Percentiles rank a stretch among this genome's conserved stretches.
Evolutionary conservation across 1,284 basidiomycete genomes (phyloP).

Genomic region (Marasmius tenuissimus): DNA sequence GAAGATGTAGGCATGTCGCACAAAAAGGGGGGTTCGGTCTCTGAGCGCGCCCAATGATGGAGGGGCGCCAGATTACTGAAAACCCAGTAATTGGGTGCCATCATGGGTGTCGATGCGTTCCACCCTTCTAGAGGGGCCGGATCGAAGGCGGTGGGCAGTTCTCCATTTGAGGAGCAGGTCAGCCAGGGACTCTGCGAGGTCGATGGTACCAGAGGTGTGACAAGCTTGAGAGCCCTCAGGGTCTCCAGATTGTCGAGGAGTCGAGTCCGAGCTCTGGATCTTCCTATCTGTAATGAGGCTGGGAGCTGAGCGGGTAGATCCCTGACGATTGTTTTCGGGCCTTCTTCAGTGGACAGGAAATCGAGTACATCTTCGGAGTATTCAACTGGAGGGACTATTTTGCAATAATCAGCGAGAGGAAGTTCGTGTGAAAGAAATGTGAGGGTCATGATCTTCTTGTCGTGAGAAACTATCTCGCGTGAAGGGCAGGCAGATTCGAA

Average conservation of each 20-base stretch:
- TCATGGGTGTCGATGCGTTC: constrained; percentile 39
- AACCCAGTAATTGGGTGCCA: constrained; percentile 61
- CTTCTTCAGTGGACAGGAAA: constrained; percentile 46
- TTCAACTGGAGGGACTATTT: constrained; percentile 54
- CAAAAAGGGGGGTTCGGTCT: constrained; percentile 54
- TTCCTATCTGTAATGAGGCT: constrained; percentile 51
- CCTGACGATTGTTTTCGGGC: constrained; percentile 46
- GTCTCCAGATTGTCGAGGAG: constrained; percentile 61
- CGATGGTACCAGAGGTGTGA: constrained; percentile 52
- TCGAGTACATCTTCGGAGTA: constrained; percentile 52
- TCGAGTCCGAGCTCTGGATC: constrained; percentile 54
- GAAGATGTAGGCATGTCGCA: constrained; percentile 41
- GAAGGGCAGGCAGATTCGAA: constrained; percentile 42
- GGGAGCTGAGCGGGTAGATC: constrained; percentile 51
- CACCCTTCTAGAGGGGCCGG: constrained; percentile 40
- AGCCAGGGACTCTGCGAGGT: constrained; percentile 40
- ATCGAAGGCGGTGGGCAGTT: constrained; percentile 48
- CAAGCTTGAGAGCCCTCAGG: constrained; percentile 52
- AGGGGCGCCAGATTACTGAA: constrained; percentile 55
- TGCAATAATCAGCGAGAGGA: constrained; percentile 57
- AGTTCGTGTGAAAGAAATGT: constrained; percentile 60
- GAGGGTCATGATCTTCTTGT: constrained; percentile 55
- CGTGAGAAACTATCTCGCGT: constrained; percentile 47
- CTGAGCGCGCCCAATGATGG: constrained; percentile 56
- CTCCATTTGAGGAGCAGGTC: constrained; percentile 38